These are phyloP conservation scores for Gryganskiella cystojenkinii DNA, from an alignment of 192 early-diverging fungal species.

Conservation along the genomic window DNA sequence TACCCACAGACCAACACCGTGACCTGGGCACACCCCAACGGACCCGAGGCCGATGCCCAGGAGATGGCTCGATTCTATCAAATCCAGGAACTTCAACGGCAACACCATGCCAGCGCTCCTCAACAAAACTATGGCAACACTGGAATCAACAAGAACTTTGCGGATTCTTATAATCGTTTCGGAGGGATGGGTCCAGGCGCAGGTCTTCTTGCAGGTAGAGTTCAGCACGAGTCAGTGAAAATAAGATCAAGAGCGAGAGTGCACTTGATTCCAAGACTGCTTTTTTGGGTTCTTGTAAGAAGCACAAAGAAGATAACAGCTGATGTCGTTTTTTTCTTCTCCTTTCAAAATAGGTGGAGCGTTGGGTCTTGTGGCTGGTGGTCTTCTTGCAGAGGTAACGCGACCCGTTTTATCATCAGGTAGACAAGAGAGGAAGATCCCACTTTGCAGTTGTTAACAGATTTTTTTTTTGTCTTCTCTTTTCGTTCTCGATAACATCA, in stretches of 20 bases:
- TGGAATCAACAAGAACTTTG: not conserved
- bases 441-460: too few relatives aligned
- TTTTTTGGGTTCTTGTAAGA: too few relatives aligned
- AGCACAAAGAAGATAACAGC: not conserved
- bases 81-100: conserved; percentile 2
- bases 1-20: conserved; percentile 3
- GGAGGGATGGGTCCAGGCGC: not conserved
- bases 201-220: not conserved
- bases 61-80: not conserved
- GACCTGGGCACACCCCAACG: conserved; percentile 8
- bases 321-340: not conserved
- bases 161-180: not conserved
- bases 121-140: not conserved
- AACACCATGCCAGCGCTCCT: not conserved
- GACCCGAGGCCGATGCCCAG: conserved; percentile 3
- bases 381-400: not conserved
- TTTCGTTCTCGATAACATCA: not conserved
- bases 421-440: too few relatives aligned
- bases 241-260: not conserved
- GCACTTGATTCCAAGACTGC: not conserved
- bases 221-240: not conserved
- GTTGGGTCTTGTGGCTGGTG: not conserved
- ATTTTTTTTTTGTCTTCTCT: too few relatives aligned
- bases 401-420: too few relatives aligned
- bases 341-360: not conserved